Conservation (phyloP, 139 green algal species). For the Diplosphaera chodatii region DNA sequence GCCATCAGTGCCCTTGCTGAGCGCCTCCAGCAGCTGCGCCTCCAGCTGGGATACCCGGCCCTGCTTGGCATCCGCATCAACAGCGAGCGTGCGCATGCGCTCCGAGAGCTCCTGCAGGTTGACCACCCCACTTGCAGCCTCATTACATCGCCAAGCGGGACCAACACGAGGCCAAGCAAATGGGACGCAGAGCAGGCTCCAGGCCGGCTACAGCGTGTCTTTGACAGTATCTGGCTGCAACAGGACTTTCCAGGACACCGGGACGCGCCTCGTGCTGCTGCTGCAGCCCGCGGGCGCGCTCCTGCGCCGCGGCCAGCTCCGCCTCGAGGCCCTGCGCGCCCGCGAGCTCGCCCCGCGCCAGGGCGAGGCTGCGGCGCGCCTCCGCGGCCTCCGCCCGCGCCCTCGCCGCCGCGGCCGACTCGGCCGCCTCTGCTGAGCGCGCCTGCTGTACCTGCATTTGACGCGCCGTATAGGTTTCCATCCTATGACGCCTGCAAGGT, state of each 20-base stretch:
- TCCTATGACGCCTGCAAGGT: no score
- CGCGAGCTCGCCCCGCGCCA: background rate
- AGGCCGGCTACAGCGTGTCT: no score
- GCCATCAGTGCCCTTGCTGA: background rate
- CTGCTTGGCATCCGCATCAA: background rate
- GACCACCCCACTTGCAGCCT: no score
- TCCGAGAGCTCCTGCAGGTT: background rate
- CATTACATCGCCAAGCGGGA: no score
- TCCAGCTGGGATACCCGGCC: background rate
- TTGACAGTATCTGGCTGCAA: no score
- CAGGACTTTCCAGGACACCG: no score
- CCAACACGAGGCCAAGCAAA: no score
- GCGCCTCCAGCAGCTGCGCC: background rate
- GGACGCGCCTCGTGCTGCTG: no score
- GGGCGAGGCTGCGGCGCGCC: background rate
- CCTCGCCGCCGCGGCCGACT: background rate
- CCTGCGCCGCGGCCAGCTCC: background rate
- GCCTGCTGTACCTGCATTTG: background rate
- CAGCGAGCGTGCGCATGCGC: background rate
- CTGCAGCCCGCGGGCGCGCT: background rate
- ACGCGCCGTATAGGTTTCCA: no score
- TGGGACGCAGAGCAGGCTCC: no score
- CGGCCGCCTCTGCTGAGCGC: background rate
- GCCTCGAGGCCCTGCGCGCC: background rate
- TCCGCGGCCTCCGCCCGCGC: background rate